Evolutionary conservation across 1,139 yeast genomes (phyloP).

Genomic region (Geotrichum carabidarum): DNA sequence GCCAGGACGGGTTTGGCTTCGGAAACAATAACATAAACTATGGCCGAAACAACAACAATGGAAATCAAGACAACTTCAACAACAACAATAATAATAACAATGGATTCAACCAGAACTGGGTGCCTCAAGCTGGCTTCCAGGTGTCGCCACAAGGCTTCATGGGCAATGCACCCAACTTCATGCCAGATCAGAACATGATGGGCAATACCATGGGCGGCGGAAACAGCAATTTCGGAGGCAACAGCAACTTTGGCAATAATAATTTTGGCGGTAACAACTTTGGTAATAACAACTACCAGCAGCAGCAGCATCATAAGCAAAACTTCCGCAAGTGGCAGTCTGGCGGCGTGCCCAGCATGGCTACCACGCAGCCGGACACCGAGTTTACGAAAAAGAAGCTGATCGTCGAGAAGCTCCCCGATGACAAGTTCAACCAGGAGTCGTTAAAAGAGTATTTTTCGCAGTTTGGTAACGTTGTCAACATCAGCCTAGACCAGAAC

Average conservation of each 20-base stretch:
- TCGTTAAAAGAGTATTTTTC: constrained; percentile 38
- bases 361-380: constrained; percentile 24
- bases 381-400: constrained; percentile 30
- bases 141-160: neutral
- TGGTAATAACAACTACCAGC: constrained; percentile 3
- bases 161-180: constrained; percentile 5
- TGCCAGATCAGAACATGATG: constrained; percentile 1
- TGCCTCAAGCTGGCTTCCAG: no score
- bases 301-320: constrained; percentile 17
- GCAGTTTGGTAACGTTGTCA: constrained; percentile 40
- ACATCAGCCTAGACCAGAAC: constrained; percentile 32
- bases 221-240: neutral
- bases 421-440: constrained; percentile 39
- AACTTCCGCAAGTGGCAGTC: constrained; percentile 18
- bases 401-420: constrained; percentile 44
- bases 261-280: neutral
- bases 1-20: constrained; percentile 1
- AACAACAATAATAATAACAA: constrained; percentile 7
- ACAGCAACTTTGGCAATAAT: neutral
- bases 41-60: constrained; percentile 6
- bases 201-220: constrained; percentile 1
- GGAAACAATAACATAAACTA: constrained; percentile 1
- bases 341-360: constrained; percentile 22
- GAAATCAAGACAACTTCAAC: neutral
- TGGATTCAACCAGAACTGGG: neutral